Evolutionary conservation across 768 basidiomycete genomes (phyloP).

Genomic region (Lactifluus echinatus): DNA sequence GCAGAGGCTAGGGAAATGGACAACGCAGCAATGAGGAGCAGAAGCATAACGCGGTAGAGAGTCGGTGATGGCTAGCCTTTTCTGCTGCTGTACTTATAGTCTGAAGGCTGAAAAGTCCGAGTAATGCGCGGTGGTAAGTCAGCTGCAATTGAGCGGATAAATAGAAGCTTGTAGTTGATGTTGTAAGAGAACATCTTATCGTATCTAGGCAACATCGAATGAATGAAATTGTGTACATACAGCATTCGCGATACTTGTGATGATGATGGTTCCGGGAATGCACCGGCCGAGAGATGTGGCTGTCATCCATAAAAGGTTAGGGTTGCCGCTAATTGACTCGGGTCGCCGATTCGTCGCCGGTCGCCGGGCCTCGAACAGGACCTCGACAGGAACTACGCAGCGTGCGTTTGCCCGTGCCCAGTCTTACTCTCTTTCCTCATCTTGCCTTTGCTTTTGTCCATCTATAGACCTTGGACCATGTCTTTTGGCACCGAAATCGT

Average conservation of each 20-base stretch:
- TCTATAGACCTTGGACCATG: constrained; percentile 24
- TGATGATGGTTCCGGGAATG: no score
- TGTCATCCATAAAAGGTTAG: background rate
- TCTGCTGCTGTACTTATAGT: background rate
- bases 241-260: no score
- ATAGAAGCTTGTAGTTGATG: no score
- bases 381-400: no score
- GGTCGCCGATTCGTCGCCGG: background rate
- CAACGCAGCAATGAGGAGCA: background rate
- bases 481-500: constrained; percentile 79
- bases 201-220: no score
- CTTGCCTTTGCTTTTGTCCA: constrained; percentile 4
- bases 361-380: background rate
- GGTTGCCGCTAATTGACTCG: background rate
- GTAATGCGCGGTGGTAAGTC: no score
- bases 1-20: constrained; percentile 4
- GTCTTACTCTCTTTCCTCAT: background rate
- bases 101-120: background rate
- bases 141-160: no score
- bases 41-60: background rate
- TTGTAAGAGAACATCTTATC: no score
- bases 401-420: background rate
- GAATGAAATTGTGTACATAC: no score
- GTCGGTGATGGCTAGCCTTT: background rate
- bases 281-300: constrained; percentile 2